Base-by-base conservation (phyloP, 2,329 filamentous ascomycete species). In the Pseudogymnoascus sp. region DNA sequence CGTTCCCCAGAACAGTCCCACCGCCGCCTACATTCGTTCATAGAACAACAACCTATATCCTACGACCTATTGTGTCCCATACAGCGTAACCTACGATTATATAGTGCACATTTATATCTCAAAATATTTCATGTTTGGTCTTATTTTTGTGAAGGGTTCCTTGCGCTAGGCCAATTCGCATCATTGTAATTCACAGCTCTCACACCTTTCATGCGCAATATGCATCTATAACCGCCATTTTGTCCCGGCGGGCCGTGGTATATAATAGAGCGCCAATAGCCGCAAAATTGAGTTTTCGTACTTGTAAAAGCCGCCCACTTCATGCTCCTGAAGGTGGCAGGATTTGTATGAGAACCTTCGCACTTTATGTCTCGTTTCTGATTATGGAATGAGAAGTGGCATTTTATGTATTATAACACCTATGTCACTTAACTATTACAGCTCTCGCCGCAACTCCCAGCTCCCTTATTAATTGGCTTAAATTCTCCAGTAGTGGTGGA, bases 401-500 rank as follows among this genome's bases (percentile, higher is more conserved):
- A 44, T 44, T 21, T 21, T 21, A 44, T 21, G 21, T 44, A 44
- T 44, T 44, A 44, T 4, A 11, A 21, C 21, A 44, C 21, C 40
- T 44, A 44, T 44, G 21, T 44, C 17, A 44, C 38, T 19, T 44
- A 44, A 21, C 19, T 44, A 21, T 42, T 44, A 61, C 62, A 40
- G 60, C 64, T 71, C 74, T 73, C 10, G 81, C 80, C 3, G 82
- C 81, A 67, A 79, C 78, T 3, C 82, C 81, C 62, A 89, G 72
- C 66, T 86, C 84, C 66, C 81, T 81, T 69, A 90, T 82, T 67
- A 90, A 74, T 53, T 84, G 80, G 53, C 85, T 82, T 59, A 90
- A 72, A 65, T 89, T 90, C 68, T 88, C 86, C 1, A 89, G 86
- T 50, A 91, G 78, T 0, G 86, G 82, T 11, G 87, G 84, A 64